Evolutionary conservation across 179 eudicot species (phyloP), one percentile per base, ranked within the genome.

Genomic region (Beta corolliflora): DNA sequence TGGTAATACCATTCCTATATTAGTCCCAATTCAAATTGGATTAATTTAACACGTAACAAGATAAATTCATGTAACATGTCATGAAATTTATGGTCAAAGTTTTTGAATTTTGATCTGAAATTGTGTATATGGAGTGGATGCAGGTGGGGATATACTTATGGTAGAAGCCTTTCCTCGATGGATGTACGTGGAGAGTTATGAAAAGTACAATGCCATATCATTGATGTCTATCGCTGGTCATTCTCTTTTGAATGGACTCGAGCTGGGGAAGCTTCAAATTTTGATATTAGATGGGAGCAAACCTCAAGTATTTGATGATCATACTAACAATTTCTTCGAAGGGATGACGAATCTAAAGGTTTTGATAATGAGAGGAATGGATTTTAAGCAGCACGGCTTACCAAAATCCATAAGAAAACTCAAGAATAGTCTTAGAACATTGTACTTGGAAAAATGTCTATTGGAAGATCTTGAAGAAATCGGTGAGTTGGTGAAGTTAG

Each of bases 81-180:
- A n/a, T n/a, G n/a, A n/a, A n/a, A n/a, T n/a, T n/a, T n/a, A n/a
- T n/a, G n/a, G n/a, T n/a, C n/a, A 1, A 9, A 1, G n/a, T 56
- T 25, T 25, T 0, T 25, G 29, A 25, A 25, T 0, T 25, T 25
- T 46, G 8, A 4, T 5, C 0, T 4, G 8, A 18, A 46, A 4
- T 46, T 46, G 0, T 46, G 50, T 46, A 46, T 46, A 46, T 46
- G 50, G 50, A 46, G 1, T 46, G 50, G 8, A 9, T n/a, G 71
- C 71, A 81, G 80, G 6, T 10, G 72, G 52, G 31, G 59, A 81
- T 4, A 48, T 5, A 55, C 15, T 61, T 5, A 41, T 58, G 71
- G 77, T 81, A 7, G 80, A 81, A 46, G 67, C 44, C 25, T 69
- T 81, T 44, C 80, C 77, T n/a, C 41, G 72, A 14, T 77, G 81